A percentile compares a stretch with the other conserved stretches of the same genome.
Conservation (phyloP, 139 green algal species). For the Limnomonas spitsbergensis region DNA sequence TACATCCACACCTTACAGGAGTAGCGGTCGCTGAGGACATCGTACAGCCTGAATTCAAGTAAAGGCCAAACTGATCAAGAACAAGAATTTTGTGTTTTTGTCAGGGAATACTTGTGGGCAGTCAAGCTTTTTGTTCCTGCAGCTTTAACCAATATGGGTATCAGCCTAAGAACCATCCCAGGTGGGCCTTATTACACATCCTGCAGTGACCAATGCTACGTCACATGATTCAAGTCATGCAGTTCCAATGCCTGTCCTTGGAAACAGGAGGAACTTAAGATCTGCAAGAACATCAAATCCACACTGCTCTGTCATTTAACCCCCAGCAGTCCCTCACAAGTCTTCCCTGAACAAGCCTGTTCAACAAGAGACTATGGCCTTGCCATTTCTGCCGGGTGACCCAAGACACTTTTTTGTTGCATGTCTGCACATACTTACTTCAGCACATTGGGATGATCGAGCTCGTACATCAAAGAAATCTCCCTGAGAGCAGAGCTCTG, state of each 20-base stretch:
- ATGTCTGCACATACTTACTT: conserved; percentile 44
- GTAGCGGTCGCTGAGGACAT: conserved; percentile 54
- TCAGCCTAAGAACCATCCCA: neutral
- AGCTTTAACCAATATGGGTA: too few species aligned
- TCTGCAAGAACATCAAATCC: neutral
- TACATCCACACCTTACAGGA: neutral
- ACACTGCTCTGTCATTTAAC: neutral
- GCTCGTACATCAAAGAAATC: conserved; percentile 77
- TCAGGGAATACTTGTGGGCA: neutral
- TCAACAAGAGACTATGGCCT: too few species aligned
- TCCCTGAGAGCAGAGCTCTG: conserved; percentile 73
- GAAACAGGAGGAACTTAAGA: neutral
- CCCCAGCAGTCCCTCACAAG: neutral
- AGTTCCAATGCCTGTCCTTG: too few species aligned
- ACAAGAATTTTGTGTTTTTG: neutral
- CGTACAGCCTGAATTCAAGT: conserved; percentile 63
- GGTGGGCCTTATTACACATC: neutral
- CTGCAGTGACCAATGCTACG: too few species aligned
- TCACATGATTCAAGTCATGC: too few species aligned
- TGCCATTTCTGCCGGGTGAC: too few species aligned
- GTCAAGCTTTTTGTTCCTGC: neutral
- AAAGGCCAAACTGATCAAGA: neutral
- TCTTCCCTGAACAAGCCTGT: neutral
- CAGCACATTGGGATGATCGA: conserved; percentile 52
- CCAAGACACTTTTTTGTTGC: too few species aligned